Base-by-base conservation (phyloP, 495 filamentous ascomycete genomes). In the Jackrogersella multiformis region DNA sequence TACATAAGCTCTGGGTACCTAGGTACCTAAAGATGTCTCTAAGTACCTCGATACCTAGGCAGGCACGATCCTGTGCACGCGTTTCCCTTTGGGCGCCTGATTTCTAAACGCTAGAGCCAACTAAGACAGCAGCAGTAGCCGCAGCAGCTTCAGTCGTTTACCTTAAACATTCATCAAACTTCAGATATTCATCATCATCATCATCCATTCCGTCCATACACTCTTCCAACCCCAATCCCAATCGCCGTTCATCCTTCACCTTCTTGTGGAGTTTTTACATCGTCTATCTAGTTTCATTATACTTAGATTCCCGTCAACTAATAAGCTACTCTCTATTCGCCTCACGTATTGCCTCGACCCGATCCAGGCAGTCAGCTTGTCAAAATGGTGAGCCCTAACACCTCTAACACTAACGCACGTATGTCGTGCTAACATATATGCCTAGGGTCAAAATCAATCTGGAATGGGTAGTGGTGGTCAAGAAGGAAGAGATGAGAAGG, bases 391-490 rank as follows among this genome's bases (percentile, higher is more conserved):
- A 67, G 73, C 26, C 38, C 34, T n/a, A 12, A 34, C 15, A 24
- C 34, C 8, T 24, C 4, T 6, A 15, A n/a, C 30, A 36, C 30
- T 2, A 2, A 24, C 23, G 9, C 23, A n/a, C 20, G 10, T 23
- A 7, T 26, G 34, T 30, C 26, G 5, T 66, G 61, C 69, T 71
- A 67, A 73, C 24, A 23, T 23, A 7, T 35, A 10, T 51, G 1
- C 21, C 36, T 68, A 93, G 90, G 90, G 90, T 78, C 91, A 94
- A 77, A 90, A 91, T 77, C 92, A 95, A 76, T 97, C 94, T 76
- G 92, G 90, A 63, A 88, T 95, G 77, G 90, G 91, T 64, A 89
- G 85, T 41, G 78, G 83, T 59, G 90, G 90, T 58, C 88, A 87
- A 54, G 90, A 93, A 78, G 88, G 88, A 59, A 88, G 87, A 57